Evolutionary conservation across 768 basidiomycete genomes (phyloP), one percentile per base, ranked within the genome.

Genomic region (Agaricus blazei): DNA sequence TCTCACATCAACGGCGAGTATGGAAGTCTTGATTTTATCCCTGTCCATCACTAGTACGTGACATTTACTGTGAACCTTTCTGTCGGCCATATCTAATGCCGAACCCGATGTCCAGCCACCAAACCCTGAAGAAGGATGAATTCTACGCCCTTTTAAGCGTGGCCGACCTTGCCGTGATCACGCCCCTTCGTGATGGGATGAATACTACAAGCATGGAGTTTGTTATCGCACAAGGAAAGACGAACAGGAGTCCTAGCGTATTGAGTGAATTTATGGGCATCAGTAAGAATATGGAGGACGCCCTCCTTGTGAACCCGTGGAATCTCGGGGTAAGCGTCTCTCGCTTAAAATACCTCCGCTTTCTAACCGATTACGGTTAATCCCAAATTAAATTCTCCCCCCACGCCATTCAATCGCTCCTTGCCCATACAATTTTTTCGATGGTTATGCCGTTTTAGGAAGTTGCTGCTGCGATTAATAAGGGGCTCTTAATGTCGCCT

Each of bases 141-240:
- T 99, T 97, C 70, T 98, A 98, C 70, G 96, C 93, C 0, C 79
- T 99, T 11, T 76, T 99, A 37, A 87, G 85, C 53, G 95, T 92
- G 3, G 95, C 96, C 5, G 95, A 98, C 67, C 79, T 98, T 11
- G 96, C 88, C 14, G 87, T 98, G 41, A 96, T 98, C 69, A 98
- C 96, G 0, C 93, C 94, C 0, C 78, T 98, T 6, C 84, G 96
- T 34, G 96, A 99, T 65, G 97, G 96, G 5, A 98, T 98, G 97
- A 99, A 99, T 77, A 98, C 96, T 12, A 97, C 95, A 0, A 88
- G 87, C 50, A 96, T 97, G 93, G 96, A 98, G 70, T 98, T 95
- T 69, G 89, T 96, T 28, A 89, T 98, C 58, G 93, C 94, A 34
- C 96, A 99, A 71, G 83, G 89, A 62, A 78, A 77, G 63, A 88